phyloP scores from a whole-genome alignment of 805 yeast species.

The Clavispora santaluciae region DNA sequence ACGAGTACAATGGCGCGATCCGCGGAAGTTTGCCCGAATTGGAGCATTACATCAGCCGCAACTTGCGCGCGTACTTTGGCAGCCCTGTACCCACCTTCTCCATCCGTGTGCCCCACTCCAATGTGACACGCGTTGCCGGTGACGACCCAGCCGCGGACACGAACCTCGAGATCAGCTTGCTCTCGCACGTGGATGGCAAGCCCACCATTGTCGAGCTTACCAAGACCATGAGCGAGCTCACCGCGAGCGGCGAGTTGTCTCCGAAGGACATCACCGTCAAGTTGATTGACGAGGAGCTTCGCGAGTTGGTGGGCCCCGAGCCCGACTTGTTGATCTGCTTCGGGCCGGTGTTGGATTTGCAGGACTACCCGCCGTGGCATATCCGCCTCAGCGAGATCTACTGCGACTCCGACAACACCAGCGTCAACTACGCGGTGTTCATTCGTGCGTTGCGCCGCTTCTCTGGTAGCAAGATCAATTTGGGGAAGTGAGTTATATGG shows the following conservation, averaged over 20 bases:
- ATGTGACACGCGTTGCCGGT: constrained; percentile 32
- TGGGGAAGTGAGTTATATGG: constrained; percentile 59
- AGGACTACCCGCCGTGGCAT: constrained; percentile 99
- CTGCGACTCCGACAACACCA: constrained; percentile 83
- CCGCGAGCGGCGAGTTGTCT: constrained; percentile 54
- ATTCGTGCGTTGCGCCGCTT: constrained; percentile 71
- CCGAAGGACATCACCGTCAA: constrained; percentile 68
- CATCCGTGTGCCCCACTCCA: constrained; percentile 65
- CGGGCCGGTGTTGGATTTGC: constrained; percentile 82
- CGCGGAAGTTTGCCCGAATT: constrained; percentile 40
- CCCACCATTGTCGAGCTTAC: constrained; percentile 86
- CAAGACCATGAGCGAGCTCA: constrained; percentile 75
- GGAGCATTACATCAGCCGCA: constrained; percentile 50
- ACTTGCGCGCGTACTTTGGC: constrained; percentile 71
- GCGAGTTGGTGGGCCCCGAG: constrained; percentile 78
- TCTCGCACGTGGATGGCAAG: constrained; percentile 80
- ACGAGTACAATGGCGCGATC: constrained; percentile 73
- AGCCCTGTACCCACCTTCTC: constrained; percentile 59
- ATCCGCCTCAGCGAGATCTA: constrained; percentile 83
- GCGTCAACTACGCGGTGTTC: constrained; percentile 78
- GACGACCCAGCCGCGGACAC: constrained; percentile 21
- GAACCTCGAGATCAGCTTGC: constrained; percentile 59
- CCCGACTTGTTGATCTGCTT: constrained; percentile 85
- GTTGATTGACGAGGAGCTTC: constrained; percentile 68
- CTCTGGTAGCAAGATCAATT: constrained; percentile 77